Conservation (phyloP, 768 basidiomycete genomes). For the Obba rivulosa region DNA sequence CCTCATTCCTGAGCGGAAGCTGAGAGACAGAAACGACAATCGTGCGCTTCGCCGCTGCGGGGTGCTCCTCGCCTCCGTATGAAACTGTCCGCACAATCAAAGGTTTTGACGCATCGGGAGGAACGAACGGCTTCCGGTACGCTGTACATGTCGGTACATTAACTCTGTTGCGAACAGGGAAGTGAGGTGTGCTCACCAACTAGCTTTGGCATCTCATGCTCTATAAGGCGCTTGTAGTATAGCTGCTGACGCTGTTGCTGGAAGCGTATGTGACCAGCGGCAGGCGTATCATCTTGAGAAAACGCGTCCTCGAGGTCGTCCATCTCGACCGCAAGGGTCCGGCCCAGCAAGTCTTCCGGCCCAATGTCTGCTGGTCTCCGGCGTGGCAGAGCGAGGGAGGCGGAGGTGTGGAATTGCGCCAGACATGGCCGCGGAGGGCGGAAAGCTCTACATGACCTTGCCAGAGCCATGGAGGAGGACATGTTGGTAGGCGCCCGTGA, state of each 20-base stretch:
- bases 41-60: slow-evolving; percentile 62
- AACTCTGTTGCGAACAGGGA: not conserved
- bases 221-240: slow-evolving; percentile 79
- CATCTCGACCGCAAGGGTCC: slow-evolving; percentile 5
- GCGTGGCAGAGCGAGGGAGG: slow-evolving; percentile 10
- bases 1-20: slow-evolving; percentile 59
- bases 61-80: slow-evolving; percentile 75
- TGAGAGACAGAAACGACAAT: slow-evolving; percentile 71
- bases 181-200: slow-evolving; percentile 50
- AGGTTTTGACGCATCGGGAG: slow-evolving; percentile 53
- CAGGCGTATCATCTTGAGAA: slow-evolving; percentile 59
- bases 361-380: slow-evolving; percentile 1
- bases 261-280: slow-evolving; percentile 66
- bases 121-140: slow-evolving; percentile 75
- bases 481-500: not conserved
- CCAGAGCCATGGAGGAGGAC: slow-evolving; percentile 7
- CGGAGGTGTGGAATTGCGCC: slow-evolving; percentile 20
- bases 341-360: slow-evolving; percentile 10
- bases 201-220: slow-evolving; percentile 84
- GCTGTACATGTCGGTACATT: slow-evolving; percentile 36
- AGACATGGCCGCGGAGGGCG: not conserved
- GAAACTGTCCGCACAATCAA: slow-evolving; percentile 70
- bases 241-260: slow-evolving; percentile 69
- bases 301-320: slow-evolving; percentile 19
- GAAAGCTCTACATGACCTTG: slow-evolving; percentile 11